Conservation (phyloP, 495 filamentous ascomycete genomes). For the Cercophora sp. region DNA sequence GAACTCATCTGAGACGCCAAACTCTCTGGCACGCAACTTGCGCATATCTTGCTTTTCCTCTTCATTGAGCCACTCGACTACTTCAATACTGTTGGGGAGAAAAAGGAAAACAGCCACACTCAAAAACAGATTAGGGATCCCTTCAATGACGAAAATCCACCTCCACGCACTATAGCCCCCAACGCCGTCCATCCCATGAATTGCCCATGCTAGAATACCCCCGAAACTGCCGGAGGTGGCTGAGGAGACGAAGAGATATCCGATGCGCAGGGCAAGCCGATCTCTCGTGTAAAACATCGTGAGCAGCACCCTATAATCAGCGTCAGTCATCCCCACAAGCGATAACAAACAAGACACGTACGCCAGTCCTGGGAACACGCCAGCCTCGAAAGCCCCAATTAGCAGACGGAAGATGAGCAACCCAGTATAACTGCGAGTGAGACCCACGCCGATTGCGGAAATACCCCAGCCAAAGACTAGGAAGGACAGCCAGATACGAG, state of each 20-base stretch:
- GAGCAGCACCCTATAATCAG: slow-evolving; percentile 42
- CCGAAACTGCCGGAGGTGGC: slow-evolving; percentile 74
- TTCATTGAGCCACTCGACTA: slow-evolving; percentile 56
- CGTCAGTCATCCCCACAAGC: background rate
- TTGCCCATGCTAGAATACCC: slow-evolving; percentile 69
- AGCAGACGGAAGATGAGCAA: slow-evolving; percentile 54
- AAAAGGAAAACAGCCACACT: slow-evolving; percentile 59
- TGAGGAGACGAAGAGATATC: slow-evolving; percentile 72
- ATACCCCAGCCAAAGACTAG: slow-evolving; percentile 66
- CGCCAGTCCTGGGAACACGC: slow-evolving; percentile 63
- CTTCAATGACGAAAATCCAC: slow-evolving; percentile 71
- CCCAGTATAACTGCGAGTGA: slow-evolving; percentile 53
- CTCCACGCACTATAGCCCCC: slow-evolving; percentile 58
- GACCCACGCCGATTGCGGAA: slow-evolving; percentile 64
- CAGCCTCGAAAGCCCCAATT: slow-evolving; percentile 61
- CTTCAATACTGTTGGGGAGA: slow-evolving; percentile 62
- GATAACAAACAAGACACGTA: background rate
- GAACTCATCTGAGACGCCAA: slow-evolving; percentile 58
- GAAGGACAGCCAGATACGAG: slow-evolving; percentile 63
- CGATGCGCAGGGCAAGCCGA: slow-evolving; percentile 69
- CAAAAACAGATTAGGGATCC: slow-evolving; percentile 62
- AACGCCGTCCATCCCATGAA: slow-evolving; percentile 67
- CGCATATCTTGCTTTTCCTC: slow-evolving; percentile 54
- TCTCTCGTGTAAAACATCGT: slow-evolving; percentile 72
- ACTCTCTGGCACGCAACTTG: slow-evolving; percentile 44